Evolutionary conservation across 139 green algal species (phyloP).

Genomic region (Helicosporidium sp.): DNA sequence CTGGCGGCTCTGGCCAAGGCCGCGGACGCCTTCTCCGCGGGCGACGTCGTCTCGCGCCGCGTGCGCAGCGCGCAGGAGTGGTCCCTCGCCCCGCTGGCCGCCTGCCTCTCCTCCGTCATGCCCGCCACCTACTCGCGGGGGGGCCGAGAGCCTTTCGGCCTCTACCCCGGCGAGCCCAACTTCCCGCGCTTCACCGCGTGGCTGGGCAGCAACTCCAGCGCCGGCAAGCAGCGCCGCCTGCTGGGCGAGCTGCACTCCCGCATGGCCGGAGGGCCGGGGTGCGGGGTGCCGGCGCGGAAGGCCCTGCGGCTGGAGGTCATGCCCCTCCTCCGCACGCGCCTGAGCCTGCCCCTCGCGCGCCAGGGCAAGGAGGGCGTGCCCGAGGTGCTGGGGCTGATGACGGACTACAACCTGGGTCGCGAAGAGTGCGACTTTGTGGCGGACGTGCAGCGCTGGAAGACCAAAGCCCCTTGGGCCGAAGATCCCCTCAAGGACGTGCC

Average conservation of each 20-base stretch:
- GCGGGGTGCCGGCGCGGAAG: slow-evolving; percentile 18
- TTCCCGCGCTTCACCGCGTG: slow-evolving; percentile 78
- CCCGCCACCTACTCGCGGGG: slow-evolving; percentile 59
- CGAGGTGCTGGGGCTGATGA: slow-evolving; percentile 15
- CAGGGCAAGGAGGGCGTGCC: slow-evolving; percentile 49
- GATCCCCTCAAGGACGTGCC: slow-evolving; percentile 49
- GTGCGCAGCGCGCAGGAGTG: slow-evolving; percentile 50
- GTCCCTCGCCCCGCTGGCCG: slow-evolving; percentile 42
- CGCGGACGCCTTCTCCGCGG: slow-evolving; percentile 55
- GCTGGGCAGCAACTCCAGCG: slow-evolving; percentile 70
- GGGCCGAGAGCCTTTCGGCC: slow-evolving; percentile 33
- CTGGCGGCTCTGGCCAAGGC: slow-evolving; percentile 70
- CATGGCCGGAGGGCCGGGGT: slow-evolving; percentile 32
- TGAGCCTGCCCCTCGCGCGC: slow-evolving; percentile 25
- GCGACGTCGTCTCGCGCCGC: slow-evolving; percentile 57
- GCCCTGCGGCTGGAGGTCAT: slow-evolving; percentile 56
- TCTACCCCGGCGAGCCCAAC: slow-evolving; percentile 44
- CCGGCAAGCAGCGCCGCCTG: slow-evolving; percentile 70
- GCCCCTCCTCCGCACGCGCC: slow-evolving; percentile 33
- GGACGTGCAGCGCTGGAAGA: slow-evolving; percentile 47
- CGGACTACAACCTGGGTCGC: slow-evolving; percentile 37
- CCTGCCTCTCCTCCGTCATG: slow-evolving; percentile 44
- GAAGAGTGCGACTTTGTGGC: slow-evolving; percentile 34
- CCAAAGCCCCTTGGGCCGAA: slow-evolving; percentile 35
- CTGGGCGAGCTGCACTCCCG: slow-evolving; percentile 67